These are phyloP conservation scores for Kwoniella dejecticola DNA, from an alignment of 768 basidiomycete genomes.

Conservation along the genomic window DNA sequence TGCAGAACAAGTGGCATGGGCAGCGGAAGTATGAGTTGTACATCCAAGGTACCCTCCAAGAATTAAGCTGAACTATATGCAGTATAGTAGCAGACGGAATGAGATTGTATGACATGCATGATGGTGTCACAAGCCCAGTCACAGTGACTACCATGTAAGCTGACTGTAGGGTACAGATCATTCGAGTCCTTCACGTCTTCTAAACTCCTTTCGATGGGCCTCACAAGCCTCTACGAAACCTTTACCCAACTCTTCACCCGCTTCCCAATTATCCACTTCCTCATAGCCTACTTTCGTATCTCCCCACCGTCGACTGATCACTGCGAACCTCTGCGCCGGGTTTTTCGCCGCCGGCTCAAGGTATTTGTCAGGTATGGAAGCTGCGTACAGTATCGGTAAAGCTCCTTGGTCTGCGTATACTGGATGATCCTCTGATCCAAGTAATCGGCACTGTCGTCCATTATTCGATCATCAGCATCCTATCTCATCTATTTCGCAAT, in stretches of 20 bases:
- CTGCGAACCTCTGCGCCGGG: constrained; percentile 32
- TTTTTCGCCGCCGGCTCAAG: constrained; percentile 15
- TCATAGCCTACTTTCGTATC: constrained; percentile 30
- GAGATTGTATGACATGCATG: too few species aligned
- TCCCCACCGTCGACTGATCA: constrained; percentile 18
- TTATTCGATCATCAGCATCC: background rate
- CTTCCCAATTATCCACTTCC: constrained; percentile 39
- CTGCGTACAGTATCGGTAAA: constrained; percentile 38
- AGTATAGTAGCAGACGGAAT: too few species aligned
- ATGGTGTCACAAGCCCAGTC: too few species aligned
- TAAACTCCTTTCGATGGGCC: constrained; percentile 31
- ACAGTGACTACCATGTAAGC: too few species aligned
- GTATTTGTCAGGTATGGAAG: constrained; percentile 32
- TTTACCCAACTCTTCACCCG: constrained; percentile 27
- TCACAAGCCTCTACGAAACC: constrained; percentile 32
- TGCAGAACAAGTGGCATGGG: too few species aligned
- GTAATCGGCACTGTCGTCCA: constrained; percentile 31
- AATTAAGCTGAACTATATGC: too few species aligned
- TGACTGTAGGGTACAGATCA: too few species aligned
- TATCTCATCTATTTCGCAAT: background rate
- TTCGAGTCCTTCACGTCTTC: constrained; percentile 31
- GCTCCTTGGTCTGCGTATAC: constrained; percentile 34
- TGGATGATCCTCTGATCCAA: constrained; percentile 41
- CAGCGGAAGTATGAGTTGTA: too few species aligned
- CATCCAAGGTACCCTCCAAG: too few species aligned